Conservation (phyloP, 2,329 filamentous ascomycete species). For the Diaporthe humulicola region DNA sequence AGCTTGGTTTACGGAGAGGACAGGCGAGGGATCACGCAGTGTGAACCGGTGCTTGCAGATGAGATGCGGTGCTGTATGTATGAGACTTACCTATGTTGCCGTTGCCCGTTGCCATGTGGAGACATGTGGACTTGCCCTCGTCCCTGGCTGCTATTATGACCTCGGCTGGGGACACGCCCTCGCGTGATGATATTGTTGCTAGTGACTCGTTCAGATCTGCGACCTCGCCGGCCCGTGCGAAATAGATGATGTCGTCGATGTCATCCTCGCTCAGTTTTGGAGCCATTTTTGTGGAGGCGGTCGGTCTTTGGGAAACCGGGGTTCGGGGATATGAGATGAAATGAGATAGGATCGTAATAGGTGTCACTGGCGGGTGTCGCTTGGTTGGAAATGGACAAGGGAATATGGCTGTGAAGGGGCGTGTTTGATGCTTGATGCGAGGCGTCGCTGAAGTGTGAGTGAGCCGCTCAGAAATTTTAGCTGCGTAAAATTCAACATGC, state of each 20-base stretch:
- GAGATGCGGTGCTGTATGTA: background rate
- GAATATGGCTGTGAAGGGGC: background rate
- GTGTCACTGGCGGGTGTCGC: background rate
- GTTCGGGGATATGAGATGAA: background rate
- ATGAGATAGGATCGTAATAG: background rate
- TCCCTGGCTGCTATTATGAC: slow-evolving; percentile 81
- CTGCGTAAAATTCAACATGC: slow-evolving; percentile 2
- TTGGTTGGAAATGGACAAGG: background rate
- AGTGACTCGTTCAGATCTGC: slow-evolving; percentile 74
- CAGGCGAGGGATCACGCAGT: background rate
- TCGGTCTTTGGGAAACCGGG: background rate
- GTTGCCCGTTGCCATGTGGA: slow-evolving; percentile 96
- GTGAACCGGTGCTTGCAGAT: background rate
- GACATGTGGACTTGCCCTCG: slow-evolving; percentile 80
- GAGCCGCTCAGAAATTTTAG: slow-evolving; percentile 32
- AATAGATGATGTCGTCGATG: slow-evolving; percentile 93
- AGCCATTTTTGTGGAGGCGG: slow-evolving; percentile 53
- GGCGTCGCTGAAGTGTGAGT: background rate
- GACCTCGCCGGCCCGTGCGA: slow-evolving; percentile 82
- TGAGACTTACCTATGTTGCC: slow-evolving; percentile 78
- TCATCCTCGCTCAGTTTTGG: slow-evolving; percentile 79
- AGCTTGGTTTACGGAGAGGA: background rate
- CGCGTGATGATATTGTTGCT: slow-evolving; percentile 70
- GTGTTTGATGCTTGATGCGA: background rate
- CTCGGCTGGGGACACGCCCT: slow-evolving; percentile 70